phyloP scores from a whole-genome alignment of 495 filamentous ascomycete genomes.

The Chaetomium cochliodes region DNA sequence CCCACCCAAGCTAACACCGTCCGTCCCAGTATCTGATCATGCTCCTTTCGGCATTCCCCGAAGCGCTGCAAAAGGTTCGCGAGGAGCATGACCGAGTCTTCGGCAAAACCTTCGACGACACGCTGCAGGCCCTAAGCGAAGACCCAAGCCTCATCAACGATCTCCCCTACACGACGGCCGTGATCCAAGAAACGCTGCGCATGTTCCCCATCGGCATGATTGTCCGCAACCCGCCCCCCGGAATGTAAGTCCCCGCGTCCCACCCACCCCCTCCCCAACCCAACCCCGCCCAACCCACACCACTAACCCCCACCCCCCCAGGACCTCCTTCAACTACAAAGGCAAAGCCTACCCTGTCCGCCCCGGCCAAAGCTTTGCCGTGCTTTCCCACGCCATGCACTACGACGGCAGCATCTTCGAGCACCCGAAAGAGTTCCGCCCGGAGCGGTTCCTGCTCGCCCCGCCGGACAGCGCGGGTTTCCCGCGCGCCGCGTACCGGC shows the following conservation, averaged over 20 bases:
- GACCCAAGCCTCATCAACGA: constrained; percentile 15
- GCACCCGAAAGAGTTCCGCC: background rate
- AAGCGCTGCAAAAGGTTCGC: constrained; percentile 17
- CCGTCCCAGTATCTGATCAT: constrained; percentile 14
- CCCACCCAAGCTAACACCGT: background rate
- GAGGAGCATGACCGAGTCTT: constrained; percentile 27
- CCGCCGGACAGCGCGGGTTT: no score
- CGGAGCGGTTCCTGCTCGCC: constrained; percentile 16
- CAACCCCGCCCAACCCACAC: background rate
- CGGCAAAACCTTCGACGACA: constrained; percentile 6
- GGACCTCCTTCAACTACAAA: background rate
- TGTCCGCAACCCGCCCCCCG: constrained; percentile 12
- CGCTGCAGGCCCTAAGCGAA: background rate
- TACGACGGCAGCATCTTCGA: background rate
- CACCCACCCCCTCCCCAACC: background rate
- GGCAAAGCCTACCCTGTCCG: background rate
- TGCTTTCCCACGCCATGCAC: background rate
- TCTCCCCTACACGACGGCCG: constrained; percentile 22
- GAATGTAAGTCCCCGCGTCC: constrained; percentile 13
- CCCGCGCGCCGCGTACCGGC: constrained; percentile 28
- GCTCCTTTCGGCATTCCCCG: constrained; percentile 17
- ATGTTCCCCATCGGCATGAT: constrained; percentile 20
- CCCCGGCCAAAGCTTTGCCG: background rate
- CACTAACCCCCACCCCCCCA: background rate
- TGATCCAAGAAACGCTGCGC: constrained; percentile 27